phyloP scores from a whole-genome alignment of 176 grass and related monocot species.

The Carex kokanica region DNA sequence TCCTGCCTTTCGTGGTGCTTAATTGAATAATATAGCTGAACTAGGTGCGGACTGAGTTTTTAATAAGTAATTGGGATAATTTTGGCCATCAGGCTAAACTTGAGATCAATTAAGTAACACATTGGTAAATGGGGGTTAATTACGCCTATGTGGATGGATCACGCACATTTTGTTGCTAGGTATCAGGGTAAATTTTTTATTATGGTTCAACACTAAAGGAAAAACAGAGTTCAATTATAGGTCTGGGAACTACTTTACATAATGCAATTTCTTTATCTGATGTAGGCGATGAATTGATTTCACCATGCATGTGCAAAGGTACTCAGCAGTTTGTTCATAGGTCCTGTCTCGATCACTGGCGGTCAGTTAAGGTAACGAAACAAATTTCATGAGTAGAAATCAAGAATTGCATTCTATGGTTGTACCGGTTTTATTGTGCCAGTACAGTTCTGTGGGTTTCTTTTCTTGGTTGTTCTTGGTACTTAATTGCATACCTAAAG shows the following conservation, averaged over 20 bases:
- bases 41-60: neutral
- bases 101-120: neutral
- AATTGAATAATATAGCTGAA: neutral
- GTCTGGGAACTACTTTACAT: neutral
- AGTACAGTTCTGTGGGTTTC: neutral
- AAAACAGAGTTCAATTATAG: neutral
- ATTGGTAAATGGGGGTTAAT: neutral
- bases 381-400: neutral
- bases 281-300: conserved; percentile 95
- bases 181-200: neutral
- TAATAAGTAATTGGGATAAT: neutral
- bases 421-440: neutral
- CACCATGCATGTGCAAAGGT: conserved; percentile 97
- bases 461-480: neutral
- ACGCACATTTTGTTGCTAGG: neutral
- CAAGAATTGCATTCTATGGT: neutral
- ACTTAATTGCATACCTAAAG: neutral
- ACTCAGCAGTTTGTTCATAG: conserved; percentile 98
- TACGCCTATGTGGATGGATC: neutral
- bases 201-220: neutral
- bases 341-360: conserved; percentile 99
- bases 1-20: neutral
- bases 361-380: conserved; percentile 75
- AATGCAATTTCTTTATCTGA: conserved; percentile 1
- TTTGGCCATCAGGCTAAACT: neutral